phyloP scores from a whole-genome alignment of 148 eudicot genomes.

The Beta vulgaris region DNA sequence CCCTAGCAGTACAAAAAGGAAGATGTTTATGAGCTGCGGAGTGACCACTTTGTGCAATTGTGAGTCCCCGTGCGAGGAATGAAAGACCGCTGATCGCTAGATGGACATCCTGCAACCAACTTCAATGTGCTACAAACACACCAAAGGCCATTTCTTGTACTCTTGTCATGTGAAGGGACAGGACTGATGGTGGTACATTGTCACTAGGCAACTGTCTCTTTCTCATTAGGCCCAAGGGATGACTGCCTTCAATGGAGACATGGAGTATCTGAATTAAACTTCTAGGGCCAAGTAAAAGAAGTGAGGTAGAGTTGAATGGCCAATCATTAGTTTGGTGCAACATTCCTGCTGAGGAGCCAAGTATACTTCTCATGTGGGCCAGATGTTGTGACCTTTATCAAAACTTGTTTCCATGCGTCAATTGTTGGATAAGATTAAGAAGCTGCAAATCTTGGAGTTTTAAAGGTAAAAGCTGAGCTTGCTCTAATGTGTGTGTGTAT shows the following conservation, averaged over 20 bases:
- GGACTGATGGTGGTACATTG: no score
- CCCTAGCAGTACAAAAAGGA: no score
- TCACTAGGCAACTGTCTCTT: background rate
- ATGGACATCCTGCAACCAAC: no score
- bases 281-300: background rate
- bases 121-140: no score
- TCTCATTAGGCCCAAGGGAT: background rate
- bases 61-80: no score
- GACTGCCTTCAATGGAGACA: background rate
- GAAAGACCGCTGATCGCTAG: no score
- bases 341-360: background rate
- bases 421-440: background rate
- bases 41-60: no score
- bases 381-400: background rate
- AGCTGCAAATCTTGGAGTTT: background rate
- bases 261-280: background rate
- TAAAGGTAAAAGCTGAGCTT: background rate
- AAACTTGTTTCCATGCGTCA: background rate
- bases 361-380: background rate
- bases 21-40: no score
- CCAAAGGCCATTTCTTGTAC: no score
- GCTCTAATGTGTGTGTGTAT: slow-evolving; percentile 15
- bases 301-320: background rate
- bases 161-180: no score
- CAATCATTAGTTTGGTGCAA: background rate